A percentile compares a stretch with the other conserved stretches of the same genome.
Conservation (phyloP, 148 eudicot genomes). For the Persicaria tinctoria region DNA sequence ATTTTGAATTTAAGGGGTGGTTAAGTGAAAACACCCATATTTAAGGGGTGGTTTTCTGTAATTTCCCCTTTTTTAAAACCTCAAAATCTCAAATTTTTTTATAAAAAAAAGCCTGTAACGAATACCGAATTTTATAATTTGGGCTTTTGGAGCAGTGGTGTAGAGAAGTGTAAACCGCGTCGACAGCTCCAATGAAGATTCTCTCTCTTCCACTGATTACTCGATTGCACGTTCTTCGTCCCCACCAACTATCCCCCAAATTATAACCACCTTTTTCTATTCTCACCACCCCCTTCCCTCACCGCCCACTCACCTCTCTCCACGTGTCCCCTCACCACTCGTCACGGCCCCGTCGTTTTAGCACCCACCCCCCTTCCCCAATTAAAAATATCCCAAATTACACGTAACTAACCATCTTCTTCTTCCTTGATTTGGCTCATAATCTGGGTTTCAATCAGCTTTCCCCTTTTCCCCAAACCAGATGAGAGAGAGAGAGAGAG, state of each 20-base stretch:
- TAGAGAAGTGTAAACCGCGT: conserved; percentile 8
- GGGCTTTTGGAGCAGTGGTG: not conserved
- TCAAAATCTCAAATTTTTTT: no score
- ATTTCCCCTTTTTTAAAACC: no score
- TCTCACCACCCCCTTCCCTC: not conserved
- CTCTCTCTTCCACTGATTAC: conserved; percentile 30
- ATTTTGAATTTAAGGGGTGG: no score
- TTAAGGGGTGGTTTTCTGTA: no score
- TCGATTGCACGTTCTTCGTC: conserved; percentile 43
- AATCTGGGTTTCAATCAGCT: conserved; percentile 1
- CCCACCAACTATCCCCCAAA: conserved; percentile 12
- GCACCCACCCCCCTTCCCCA: not conserved
- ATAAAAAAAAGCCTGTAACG: no score
- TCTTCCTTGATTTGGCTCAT: not conserved
- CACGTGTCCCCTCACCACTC: conserved; percentile 11
- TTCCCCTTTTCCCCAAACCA: not conserved
- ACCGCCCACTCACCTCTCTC: conserved; percentile 6
- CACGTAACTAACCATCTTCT: not conserved
- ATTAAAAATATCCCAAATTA: not conserved
- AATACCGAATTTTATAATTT: no score
- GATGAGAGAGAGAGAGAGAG: not conserved
- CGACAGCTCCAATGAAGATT: conserved; percentile 18
- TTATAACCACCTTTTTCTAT: not conserved
- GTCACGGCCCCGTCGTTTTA: not conserved
- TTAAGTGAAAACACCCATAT: no score